A percentile compares a stretch with the other conserved stretches of the same genome.
phyloP scores from a whole-genome alignment of 345 rosid genomes.

The Eucalyptus cloeziana region DNA sequence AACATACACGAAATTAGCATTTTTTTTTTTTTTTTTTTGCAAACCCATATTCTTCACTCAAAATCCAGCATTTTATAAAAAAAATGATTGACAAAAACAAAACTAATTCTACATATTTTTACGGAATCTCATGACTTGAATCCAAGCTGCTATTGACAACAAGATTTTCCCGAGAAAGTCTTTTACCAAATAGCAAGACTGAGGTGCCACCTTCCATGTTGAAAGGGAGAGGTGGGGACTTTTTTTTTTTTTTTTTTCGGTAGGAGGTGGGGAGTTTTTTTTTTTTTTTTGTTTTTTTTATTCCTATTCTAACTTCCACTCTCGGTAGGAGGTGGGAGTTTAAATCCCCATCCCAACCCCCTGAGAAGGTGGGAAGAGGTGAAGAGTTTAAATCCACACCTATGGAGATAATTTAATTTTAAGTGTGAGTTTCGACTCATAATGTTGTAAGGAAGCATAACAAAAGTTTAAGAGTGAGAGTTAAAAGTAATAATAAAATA shows the following conservation, averaged over 20 bases:
- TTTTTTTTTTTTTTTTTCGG: too few species aligned
- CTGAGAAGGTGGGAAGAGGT: too few species aligned
- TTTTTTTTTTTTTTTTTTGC: neutral
- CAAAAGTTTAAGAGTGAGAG: rapidly evolving
- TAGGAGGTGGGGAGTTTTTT: too few species aligned
- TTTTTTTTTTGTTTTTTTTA: too few species aligned
- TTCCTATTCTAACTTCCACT: too few species aligned
- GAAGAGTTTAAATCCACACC: too few species aligned
- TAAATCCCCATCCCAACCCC: too few species aligned
- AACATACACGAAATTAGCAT: neutral
- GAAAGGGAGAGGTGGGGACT: too few species aligned
- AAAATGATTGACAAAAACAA: neutral
- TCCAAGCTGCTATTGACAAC: rapidly evolving
- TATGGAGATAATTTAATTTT: too few species aligned
- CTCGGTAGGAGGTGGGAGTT: too few species aligned
- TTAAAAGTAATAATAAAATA: rapidly evolving
- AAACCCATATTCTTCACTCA: neutral
- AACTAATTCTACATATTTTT: neutral
- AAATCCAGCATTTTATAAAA: neutral
- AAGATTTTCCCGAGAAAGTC: rapidly evolving
- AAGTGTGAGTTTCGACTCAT: rapidly evolving
- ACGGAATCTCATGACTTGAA: neutral
- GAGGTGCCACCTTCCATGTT: too few species aligned
- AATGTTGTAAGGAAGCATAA: rapidly evolving
- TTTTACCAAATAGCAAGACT: rapidly evolving